A percentile compares a stretch with the other conserved stretches of the same genome.
phyloP scores from a whole-genome alignment of 2,329 filamentous ascomycete genomes.

The Diplodia scrobiculata region DNA sequence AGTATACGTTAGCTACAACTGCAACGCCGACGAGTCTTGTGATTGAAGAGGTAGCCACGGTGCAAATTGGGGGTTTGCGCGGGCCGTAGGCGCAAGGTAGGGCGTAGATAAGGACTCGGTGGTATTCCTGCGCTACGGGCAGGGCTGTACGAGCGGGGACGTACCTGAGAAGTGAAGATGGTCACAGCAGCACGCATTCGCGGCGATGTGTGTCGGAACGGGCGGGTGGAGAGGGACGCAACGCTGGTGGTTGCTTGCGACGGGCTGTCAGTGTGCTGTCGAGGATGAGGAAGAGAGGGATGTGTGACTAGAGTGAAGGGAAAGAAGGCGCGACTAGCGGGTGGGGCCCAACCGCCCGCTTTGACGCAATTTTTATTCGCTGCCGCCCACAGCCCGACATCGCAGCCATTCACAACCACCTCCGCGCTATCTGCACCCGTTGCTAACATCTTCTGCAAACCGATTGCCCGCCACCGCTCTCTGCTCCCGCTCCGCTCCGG shows the following conservation, averaged over 20 bases:
- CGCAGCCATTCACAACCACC: constrained; percentile 6
- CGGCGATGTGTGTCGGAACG: constrained; percentile 21
- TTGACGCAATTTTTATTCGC: constrained; percentile 4
- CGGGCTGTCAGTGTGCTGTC: neutral
- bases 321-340: constrained; percentile 1
- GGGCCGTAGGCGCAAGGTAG: constrained; percentile 13
- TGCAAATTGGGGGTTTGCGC: neutral
- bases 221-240: constrained; percentile 15
- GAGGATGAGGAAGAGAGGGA: neutral
- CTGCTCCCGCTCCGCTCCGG: neutral
- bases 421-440: neutral
- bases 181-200: constrained; percentile 55
- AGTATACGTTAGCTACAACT: constrained; percentile 41
- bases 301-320: constrained; percentile 1
- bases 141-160: constrained; percentile 35
- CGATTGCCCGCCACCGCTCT: constrained; percentile 1
- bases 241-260: constrained; percentile 15
- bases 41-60: neutral
- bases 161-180: constrained; percentile 58
- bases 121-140: neutral
- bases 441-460: constrained; percentile 23
- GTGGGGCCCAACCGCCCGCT: constrained; percentile 11
- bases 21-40: constrained; percentile 14
- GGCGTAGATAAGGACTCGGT: constrained; percentile 27
- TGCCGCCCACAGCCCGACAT: neutral